phyloP scores from a whole-genome alignment of 192 early-diverging fungal genomes.

The Entophlyctis helioformis region DNA sequence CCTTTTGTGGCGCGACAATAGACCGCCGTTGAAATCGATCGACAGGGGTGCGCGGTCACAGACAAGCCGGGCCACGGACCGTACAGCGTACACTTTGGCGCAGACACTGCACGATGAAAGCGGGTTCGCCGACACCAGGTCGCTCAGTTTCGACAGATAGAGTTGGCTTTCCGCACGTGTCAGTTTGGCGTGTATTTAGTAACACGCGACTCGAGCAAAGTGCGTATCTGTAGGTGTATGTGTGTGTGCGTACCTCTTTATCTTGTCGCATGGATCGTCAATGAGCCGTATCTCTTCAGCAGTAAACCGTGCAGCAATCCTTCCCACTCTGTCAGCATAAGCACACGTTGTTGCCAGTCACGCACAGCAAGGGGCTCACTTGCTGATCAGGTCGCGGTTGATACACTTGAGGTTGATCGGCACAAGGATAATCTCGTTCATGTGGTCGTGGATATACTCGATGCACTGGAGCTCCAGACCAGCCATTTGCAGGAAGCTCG shows the following conservation, averaged over 20 bases:
- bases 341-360: background rate
- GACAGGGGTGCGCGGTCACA: constrained; percentile 5
- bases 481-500: constrained; percentile 39
- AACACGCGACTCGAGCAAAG: background rate
- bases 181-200: background rate
- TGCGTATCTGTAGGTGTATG: constrained; percentile 1
- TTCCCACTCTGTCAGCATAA: background rate
- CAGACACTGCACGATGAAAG: constrained; percentile 4
- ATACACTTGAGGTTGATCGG: constrained; percentile 39
- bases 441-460: constrained; percentile 30
- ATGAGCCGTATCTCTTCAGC: constrained; percentile 17
- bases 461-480: constrained; percentile 29
- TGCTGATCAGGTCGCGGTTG: constrained; percentile 11
- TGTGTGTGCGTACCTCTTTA: constrained; percentile 14
- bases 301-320: constrained; percentile 20
- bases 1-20: background rate
- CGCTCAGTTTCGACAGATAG: constrained; percentile 13
- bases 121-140: constrained; percentile 5
- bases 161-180: constrained; percentile 15
- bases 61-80: constrained; percentile 1
- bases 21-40: background rate
- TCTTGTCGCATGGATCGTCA: constrained; percentile 27
- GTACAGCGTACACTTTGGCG: constrained; percentile 8
- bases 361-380: constrained; percentile 8
- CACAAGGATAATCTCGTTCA: constrained; percentile 29